Evolutionary conservation across 2,329 filamentous ascomycete genomes (phyloP).

Genomic region (Fonsecaea nubica): DNA sequence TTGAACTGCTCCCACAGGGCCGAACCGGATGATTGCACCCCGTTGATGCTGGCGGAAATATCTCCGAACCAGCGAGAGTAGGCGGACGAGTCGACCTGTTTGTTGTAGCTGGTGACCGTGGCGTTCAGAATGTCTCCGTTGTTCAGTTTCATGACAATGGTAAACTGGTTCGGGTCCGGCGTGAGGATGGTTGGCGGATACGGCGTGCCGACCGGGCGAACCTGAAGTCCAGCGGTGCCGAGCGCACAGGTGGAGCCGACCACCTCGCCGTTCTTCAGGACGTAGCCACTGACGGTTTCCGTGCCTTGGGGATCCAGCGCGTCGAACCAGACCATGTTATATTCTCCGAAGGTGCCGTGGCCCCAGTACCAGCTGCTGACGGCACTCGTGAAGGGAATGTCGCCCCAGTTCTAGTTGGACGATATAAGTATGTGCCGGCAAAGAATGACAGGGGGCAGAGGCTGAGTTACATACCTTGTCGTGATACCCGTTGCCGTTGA

Average conservation of each 20-base stretch:
- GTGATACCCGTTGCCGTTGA: constrained; percentile 53
- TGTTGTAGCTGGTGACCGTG: constrained; percentile 11
- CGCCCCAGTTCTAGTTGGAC: constrained; percentile 50
- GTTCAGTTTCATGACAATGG: constrained; percentile 21
- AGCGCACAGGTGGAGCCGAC: constrained; percentile 42
- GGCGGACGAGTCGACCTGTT: constrained; percentile 15
- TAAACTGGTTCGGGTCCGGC: constrained; percentile 13
- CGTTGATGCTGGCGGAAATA: constrained; percentile 13
- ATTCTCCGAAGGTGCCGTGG: constrained; percentile 51
- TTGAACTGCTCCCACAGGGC: constrained; percentile 14
- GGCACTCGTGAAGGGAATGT: constrained; percentile 44
- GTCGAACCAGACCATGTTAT: constrained; percentile 56
- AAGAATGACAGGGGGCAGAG: neutral
- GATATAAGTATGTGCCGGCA: neutral
- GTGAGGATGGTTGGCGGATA: constrained; percentile 36
- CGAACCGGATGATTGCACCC: neutral
- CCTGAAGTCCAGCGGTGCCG: constrained; percentile 22
- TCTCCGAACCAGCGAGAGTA: constrained; percentile 23
- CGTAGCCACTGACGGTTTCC: constrained; percentile 44
- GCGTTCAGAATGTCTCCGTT: constrained; percentile 9
- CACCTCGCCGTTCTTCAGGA: constrained; percentile 43
- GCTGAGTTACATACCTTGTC: constrained; percentile 46
- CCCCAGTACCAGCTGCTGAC: constrained; percentile 55
- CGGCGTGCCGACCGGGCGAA: constrained; percentile 31
- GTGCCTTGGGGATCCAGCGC: constrained; percentile 41